phyloP scores from a whole-genome alignment of 495 filamentous ascomycete species.

The Talaromyces thailandensis region DNA sequence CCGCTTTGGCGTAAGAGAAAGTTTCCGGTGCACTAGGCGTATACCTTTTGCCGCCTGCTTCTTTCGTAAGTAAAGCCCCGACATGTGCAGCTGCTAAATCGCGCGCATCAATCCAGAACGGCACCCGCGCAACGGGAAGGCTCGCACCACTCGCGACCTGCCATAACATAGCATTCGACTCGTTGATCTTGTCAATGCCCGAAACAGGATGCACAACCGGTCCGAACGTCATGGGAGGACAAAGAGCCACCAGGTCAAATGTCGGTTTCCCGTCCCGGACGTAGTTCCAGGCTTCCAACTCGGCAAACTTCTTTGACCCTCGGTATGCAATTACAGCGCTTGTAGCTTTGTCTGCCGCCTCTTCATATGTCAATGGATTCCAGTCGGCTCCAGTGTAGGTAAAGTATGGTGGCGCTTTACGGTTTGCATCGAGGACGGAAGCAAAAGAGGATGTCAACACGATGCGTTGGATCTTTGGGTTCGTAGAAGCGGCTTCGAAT shows the following conservation, averaged over 20 bases:
- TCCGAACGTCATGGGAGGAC: constrained; percentile 30
- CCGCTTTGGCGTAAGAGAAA: background rate
- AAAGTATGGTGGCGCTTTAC: background rate
- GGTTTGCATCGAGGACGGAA: background rate
- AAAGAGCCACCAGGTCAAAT: background rate
- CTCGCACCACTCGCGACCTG: constrained; percentile 15
- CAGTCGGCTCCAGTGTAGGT: constrained; percentile 15
- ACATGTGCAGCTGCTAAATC: constrained; percentile 32
- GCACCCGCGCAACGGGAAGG: background rate
- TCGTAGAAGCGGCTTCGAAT: background rate
- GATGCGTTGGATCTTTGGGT: background rate
- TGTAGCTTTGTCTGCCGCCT: constrained; percentile 64
- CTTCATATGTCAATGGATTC: constrained; percentile 60
- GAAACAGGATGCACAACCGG: constrained; percentile 28
- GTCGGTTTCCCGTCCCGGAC: background rate
- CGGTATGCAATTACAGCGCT: constrained; percentile 33
- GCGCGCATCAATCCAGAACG: constrained; percentile 37
- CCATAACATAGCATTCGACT: constrained; percentile 23
- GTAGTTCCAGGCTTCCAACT: background rate
- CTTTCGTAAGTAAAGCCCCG: background rate
- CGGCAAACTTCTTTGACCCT: constrained; percentile 2
- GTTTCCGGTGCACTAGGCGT: background rate
- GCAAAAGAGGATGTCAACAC: constrained; percentile 2
- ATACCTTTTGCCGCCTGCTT: background rate
- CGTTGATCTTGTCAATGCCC: constrained; percentile 22